A percentile compares a stretch with the other conserved stretches of the same genome.
These are phyloP conservation scores for Cryptococcus sp. DNA, from an alignment of 1,284 basidiomycete species.

Conservation along the genomic window DNA sequence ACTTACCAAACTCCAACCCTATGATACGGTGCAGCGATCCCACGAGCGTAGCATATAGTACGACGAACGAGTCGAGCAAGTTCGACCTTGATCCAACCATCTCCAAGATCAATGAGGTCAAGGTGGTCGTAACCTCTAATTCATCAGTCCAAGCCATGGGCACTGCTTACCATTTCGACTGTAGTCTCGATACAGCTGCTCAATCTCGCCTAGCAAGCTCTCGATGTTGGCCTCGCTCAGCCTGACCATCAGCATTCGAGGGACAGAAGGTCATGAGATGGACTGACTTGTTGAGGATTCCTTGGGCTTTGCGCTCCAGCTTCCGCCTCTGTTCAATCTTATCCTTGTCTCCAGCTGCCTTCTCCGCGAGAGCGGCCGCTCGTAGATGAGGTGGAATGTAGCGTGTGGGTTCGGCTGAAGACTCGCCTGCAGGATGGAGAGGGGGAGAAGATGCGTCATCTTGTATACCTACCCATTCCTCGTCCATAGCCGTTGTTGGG, in stretches of 20 bases:
- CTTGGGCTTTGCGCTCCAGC: conserved; percentile 74
- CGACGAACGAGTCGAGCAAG: conserved; percentile 83
- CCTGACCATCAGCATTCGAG: conserved; percentile 45
- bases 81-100: conserved; percentile 77
- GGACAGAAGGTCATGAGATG: background rate
- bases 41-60: conserved; percentile 83
- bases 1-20: conserved; percentile 82
- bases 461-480: background rate
- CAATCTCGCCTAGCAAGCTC: conserved; percentile 69
- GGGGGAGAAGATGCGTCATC: too few species aligned
- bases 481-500: conserved; percentile 5
- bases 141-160: background rate
- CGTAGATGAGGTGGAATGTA: conserved; percentile 54
- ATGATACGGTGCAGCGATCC: conserved; percentile 76
- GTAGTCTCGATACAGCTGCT: conserved; percentile 70
- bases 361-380: conserved; percentile 41
- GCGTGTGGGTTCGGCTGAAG: too few species aligned
- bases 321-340: conserved; percentile 57
- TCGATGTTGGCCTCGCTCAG: conserved; percentile 88
- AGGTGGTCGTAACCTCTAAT: conserved; percentile 71
- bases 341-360: conserved; percentile 33
- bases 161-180: conserved; percentile 66
- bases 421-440: too few species aligned
- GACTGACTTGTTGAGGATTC: conserved; percentile 73
- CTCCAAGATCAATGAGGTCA: conserved; percentile 73